Evolutionary conservation across 2,329 filamentous ascomycete species (phyloP), one percentile per base, ranked within the genome.

Genomic region (Bimuria novae-zelandiae): DNA sequence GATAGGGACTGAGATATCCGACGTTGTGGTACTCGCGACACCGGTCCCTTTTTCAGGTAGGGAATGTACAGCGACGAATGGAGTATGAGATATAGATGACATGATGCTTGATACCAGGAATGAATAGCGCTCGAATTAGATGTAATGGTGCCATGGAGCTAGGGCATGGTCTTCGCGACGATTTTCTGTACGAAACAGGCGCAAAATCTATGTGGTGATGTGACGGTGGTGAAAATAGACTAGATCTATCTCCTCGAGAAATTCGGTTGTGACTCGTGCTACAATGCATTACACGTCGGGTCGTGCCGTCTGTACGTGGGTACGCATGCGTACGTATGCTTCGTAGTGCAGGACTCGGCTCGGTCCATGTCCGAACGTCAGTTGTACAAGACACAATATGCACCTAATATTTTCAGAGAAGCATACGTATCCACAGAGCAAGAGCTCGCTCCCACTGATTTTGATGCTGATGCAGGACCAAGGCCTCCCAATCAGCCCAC

Each of bases 41-140:
- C n/a, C n/a, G n/a, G n/a, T n/a, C n/a, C n/a, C n/a, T n/a, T n/a
- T 33, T 33, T 4, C 30, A n/a, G 11, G 30, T 14, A 4, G 14
- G 23, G 25, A 42, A 7, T 4, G 5, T 16, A 30, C 19, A 47
- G 19, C 7, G 45, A 29, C 16, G 22, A 32, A 48, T n/a, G 33
- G 23, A 21, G 33, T 17, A 23, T 11, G 36, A 36, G 27, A 25
- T 36, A 49, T 41, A 36, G 33, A 42, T 14, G 36, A 33, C 30
- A 54, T 52, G 50, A 53, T 36, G 36, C 50, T 55, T 56, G 43
- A 61, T 60, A 60, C 56, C 54, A 60, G 52, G 51, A 51, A 53
- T 41, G 42, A 49, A 29, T 21, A 29, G 49, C 41, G 19, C 35
- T 32, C 16, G 23, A 8, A 52, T 33, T 33, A 41, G 49, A 41